Evolutionary conservation across 1,284 basidiomycete species (phyloP).

Genomic region (Cutaneotrichosporon sp.): DNA sequence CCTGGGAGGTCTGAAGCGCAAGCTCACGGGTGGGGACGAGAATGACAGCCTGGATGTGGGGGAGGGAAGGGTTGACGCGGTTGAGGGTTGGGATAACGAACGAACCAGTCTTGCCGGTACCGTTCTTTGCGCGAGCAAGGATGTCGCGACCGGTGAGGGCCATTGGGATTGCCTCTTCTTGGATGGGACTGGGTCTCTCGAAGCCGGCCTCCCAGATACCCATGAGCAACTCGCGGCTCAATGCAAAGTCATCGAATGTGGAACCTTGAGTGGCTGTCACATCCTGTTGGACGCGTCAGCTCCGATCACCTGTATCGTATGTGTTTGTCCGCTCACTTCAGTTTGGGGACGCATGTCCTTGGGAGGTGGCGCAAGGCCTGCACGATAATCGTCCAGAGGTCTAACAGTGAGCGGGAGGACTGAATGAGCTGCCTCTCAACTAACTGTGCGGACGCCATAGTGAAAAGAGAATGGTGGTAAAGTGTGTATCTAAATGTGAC

Average conservation of each 20-base stretch:
- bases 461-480: constrained; percentile 5
- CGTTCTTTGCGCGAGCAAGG: constrained; percentile 60
- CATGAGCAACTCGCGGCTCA: constrained; percentile 77
- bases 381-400: constrained; percentile 31
- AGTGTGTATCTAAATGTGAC: background rate
- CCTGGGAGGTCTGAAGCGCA: constrained; percentile 92
- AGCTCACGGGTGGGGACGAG: constrained; percentile 94
- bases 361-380: constrained; percentile 68
- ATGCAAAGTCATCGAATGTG: constrained; percentile 83
- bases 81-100: constrained; percentile 97
- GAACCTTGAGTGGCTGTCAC: constrained; percentile 84
- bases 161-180: constrained; percentile 92
- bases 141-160: constrained; percentile 83
- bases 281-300: constrained; percentile 54
- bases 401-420: background rate
- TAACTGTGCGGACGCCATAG: constrained; percentile 47
- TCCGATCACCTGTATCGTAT: no score
- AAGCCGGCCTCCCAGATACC: constrained; percentile 96
- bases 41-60: constrained; percentile 90
- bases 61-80: constrained; percentile 77
- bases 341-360: constrained; percentile 91
- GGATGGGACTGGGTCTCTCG: constrained; percentile 93
- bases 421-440: constrained; percentile 11
- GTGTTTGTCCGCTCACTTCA: constrained; percentile 52
- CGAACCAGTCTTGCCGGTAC: constrained; percentile 69